Evolutionary conservation across 2,329 filamentous ascomycete genomes (phyloP), one percentile per base, ranked within the genome.

Genomic region (Venturia pyrina): DNA sequence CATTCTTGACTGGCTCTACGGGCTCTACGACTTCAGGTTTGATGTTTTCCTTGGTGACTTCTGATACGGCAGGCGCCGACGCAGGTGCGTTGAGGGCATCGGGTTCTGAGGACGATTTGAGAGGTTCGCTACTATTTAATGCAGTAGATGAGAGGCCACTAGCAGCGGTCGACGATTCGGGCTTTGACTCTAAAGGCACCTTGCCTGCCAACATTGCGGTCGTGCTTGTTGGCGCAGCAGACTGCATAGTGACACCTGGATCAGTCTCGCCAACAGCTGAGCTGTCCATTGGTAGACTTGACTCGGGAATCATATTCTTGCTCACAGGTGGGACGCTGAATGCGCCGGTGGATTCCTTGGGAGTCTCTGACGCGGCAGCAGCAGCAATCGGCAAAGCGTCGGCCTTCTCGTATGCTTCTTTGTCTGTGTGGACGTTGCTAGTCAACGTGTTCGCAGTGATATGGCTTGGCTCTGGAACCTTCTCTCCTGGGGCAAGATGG

Each of bases 251-350:
- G 46, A 76, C 68, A 63, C 76, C 75, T 11, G 76, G 74, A 60
- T 78, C 76, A 68, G 73, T 69, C 68, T 76, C 72, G 40, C 69
- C 72, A 65, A 75, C 75, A 62, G 72, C 70, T 24, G 73, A 71
- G 3, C 72, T 73, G 15, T 82, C 83, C 75, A 92, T 88, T 15
- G 90, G 89, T 69, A 95, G 81, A 75, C 89, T 90, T 8, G 90
- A 93, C 78, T 96, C 91, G 21, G 91, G 91, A 69, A 95, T 92
- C 75, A 90, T 80, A 76, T 82, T 87, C 68, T 81, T 83, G 21
- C 83, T 80, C 66, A 87, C 75, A 37, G 73, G 71, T 63, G 81
- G 80, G 50, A 83, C 70, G 69, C 72, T 75, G 69, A 81, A 80
- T 71, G 81, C 78, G 65, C 76, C 75, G 66, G 46, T 61, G 10